Evolutionary conservation across 164 flowering plant species (phyloP).

Genomic region (Sedum album): DNA sequence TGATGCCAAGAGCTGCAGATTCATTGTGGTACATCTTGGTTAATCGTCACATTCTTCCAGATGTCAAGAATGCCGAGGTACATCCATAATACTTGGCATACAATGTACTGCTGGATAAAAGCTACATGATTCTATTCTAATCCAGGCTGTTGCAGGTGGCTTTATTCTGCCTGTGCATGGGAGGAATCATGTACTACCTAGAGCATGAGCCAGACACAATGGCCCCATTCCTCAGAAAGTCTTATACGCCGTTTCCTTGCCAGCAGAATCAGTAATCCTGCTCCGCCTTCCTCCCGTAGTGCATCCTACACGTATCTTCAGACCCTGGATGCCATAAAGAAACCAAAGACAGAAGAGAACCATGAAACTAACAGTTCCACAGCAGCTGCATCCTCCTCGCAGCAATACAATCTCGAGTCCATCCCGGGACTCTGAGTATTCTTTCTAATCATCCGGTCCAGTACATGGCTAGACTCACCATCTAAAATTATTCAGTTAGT

Average conservation of each 20-base stretch:
- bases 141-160: conserved; percentile 46
- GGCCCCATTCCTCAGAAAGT: conserved; percentile 90
- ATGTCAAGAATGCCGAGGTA: conserved; percentile 92
- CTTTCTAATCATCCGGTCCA: neutral
- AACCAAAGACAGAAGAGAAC: conserved; percentile 35
- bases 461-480: neutral
- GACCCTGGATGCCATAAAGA: conserved; percentile 44
- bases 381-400: conserved; percentile 33
- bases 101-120: neutral
- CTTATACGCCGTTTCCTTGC: conserved; percentile 90
- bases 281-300: conserved; percentile 34
- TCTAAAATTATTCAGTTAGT: neutral
- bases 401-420: conserved; percentile 78
- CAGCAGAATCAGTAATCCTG: conserved; percentile 82
- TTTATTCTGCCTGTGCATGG: conserved; percentile 82
- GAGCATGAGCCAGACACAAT: conserved; percentile 95
- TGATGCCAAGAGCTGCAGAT: conserved; percentile 93
- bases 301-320: conserved; percentile 62
- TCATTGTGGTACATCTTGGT: conserved; percentile 86
- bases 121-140: neutral
- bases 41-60: conserved; percentile 78
- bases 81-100: neutral
- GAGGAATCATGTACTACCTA: conserved; percentile 89
- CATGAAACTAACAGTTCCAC: conserved; percentile 19
- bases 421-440: conserved; percentile 70